Percentiles rank a stretch among this genome's conserved stretches.
These are phyloP conservation scores for Raphanus raphanistrum DNA, from an alignment of 345 rosid species.

Conservation along the genomic window DNA sequence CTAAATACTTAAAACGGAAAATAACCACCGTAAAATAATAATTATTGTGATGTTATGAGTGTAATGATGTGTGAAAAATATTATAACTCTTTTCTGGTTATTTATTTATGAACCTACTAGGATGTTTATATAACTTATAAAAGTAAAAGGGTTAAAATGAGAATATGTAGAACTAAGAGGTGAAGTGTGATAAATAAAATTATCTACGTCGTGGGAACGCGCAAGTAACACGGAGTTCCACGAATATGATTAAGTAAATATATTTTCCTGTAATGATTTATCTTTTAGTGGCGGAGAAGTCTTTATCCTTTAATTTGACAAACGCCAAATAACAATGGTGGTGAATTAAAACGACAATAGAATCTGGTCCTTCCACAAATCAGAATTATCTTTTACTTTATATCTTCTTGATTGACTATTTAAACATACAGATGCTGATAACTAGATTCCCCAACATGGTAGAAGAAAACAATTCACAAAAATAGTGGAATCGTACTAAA, in stretches of 20 bases:
- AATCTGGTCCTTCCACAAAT: constrained; percentile 33
- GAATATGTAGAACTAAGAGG: neutral
- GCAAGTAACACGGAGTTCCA: constrained; percentile 30
- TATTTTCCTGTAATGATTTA: neutral
- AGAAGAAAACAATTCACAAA: too few relatives aligned
- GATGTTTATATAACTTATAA: neutral
- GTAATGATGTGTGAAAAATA: neutral
- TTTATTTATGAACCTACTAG: neutral
- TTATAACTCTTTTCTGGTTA: neutral
- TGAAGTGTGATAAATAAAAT: neutral
- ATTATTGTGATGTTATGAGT: neutral
- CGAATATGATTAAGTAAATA: constrained; percentile 16
- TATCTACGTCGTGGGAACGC: constrained; percentile 33
- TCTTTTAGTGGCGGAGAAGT: neutral
- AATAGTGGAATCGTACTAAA: neutral
- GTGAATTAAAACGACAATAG: constrained; percentile 1
- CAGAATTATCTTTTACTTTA: neutral
- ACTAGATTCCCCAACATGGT: constrained; percentile 10
- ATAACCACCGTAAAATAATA: neutral
- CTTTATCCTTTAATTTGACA: constrained; percentile 16
- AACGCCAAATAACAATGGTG: neutral
- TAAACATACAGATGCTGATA: neutral
- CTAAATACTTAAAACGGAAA: neutral
- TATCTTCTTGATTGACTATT: constrained; percentile 20
- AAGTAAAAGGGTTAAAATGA: neutral